Percentiles rank a stretch among this genome's conserved stretches.
phyloP scores from a whole-genome alignment of 2,329 filamentous ascomycete species.

The Pyrenochaeta sp. region DNA sequence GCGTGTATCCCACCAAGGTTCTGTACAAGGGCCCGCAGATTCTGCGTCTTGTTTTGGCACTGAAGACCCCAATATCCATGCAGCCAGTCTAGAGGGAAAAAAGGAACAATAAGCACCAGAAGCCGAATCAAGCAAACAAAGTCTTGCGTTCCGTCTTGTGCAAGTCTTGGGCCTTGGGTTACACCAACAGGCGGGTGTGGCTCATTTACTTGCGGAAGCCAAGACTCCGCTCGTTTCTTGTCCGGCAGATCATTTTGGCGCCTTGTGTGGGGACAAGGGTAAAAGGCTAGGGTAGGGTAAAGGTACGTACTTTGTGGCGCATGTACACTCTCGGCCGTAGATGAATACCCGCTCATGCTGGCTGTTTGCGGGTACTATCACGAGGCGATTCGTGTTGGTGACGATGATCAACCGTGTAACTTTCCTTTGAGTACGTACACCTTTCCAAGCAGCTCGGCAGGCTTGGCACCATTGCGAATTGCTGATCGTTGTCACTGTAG shows the following conservation, averaged over 20 bases:
- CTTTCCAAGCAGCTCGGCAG: conserved; percentile 13
- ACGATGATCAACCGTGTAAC: conserved; percentile 6
- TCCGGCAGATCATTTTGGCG: conserved; percentile 14
- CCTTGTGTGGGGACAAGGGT: neutral
- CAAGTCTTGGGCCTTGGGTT: conserved; percentile 15
- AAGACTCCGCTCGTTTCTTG: conserved; percentile 24
- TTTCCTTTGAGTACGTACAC: neutral
- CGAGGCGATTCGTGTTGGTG: conserved; percentile 5
- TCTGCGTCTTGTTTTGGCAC: too few species aligned
- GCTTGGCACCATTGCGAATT: conserved; percentile 16
- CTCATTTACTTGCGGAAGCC: conserved; percentile 18
- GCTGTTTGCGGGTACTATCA: too few species aligned
- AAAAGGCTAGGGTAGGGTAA: neutral
- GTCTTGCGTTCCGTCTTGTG: conserved; percentile 14
- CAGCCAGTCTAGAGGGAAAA: neutral
- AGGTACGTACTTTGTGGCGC: conserved; percentile 9
- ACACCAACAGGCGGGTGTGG: conserved; percentile 8
- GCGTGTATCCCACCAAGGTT: too few species aligned
- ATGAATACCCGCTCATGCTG: neutral
- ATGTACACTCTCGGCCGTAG: neutral
- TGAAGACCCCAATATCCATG: neutral
- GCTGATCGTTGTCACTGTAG: conserved; percentile 14
- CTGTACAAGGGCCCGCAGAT: too few species aligned
- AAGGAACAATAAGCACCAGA: conserved; percentile 5
- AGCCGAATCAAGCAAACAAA: conserved; percentile 22